phyloP scores from a whole-genome alignment of 2,329 filamentous ascomycete species.

The Dendrostoma leiphaemia region DNA sequence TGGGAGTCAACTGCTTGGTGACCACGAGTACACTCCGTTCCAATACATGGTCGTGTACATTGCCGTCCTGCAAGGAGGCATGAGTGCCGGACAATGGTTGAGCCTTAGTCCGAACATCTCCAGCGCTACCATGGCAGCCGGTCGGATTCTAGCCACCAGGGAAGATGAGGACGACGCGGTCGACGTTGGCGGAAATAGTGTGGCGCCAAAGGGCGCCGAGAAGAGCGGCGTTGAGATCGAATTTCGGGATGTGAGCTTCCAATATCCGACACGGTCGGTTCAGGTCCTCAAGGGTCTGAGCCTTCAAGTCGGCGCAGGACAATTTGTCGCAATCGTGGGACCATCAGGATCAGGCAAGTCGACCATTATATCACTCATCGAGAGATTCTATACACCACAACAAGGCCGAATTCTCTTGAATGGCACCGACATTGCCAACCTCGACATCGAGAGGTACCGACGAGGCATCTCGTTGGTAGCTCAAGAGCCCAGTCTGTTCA shows the following conservation, averaged over 20 bases:
- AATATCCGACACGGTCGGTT: constrained; percentile 9
- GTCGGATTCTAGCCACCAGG: constrained; percentile 24
- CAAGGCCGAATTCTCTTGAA: constrained; percentile 53
- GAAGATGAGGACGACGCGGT: background rate
- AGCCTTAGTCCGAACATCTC: constrained; percentile 32
- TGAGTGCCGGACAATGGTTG: constrained; percentile 32
- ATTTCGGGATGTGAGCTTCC: constrained; percentile 12
- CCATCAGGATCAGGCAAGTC: constrained; percentile 31
- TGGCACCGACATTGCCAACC: constrained; percentile 52
- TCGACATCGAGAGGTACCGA: constrained; percentile 46
- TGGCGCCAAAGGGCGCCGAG: constrained; percentile 20
- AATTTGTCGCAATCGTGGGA: constrained; percentile 32
- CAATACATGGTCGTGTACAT: constrained; percentile 34
- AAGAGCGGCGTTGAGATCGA: constrained; percentile 20
- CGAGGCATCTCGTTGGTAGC: constrained; percentile 53
- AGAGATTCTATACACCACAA: constrained; percentile 41
- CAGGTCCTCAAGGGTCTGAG: constrained; percentile 2
- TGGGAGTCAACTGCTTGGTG: constrained; percentile 28
- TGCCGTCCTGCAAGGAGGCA: constrained; percentile 31
- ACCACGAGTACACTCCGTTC: constrained; percentile 30
- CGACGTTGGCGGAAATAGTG: constrained; percentile 30
- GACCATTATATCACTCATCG: constrained; percentile 49
- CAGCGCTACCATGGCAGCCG: constrained; percentile 29
- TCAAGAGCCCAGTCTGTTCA: constrained; percentile 58
- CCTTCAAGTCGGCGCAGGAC: constrained; percentile 8